Percentiles rank a stretch among this genome's conserved stretches.
Evolutionary conservation across 495 filamentous ascomycete genomes (phyloP).

Genomic region (Gamarada debralockiae): DNA sequence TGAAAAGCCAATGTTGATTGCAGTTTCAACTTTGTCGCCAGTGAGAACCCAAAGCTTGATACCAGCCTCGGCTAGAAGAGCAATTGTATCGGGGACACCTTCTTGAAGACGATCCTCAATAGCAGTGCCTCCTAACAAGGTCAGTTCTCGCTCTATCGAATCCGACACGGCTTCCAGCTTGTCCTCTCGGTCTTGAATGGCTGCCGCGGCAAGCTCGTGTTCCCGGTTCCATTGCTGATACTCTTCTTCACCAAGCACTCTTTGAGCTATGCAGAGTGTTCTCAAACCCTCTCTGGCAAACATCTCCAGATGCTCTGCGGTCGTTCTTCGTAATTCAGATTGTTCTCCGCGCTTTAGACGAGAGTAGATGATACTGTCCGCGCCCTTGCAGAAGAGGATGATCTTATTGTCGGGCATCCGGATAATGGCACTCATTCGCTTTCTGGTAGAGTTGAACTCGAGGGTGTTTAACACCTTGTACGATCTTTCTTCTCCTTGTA

Average conservation of each 20-base stretch:
- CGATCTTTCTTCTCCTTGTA: constrained; percentile 78
- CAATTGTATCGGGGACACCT: constrained; percentile 95
- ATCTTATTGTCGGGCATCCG: constrained; percentile 94
- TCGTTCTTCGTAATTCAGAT: constrained; percentile 71
- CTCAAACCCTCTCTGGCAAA: constrained; percentile 94
- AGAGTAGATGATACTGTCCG: constrained; percentile 96
- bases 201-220: constrained; percentile 81
- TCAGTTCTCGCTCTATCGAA: constrained; percentile 84
- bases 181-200: constrained; percentile 85
- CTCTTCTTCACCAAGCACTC: constrained; percentile 76
- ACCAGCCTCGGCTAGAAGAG: constrained; percentile 84
- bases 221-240: constrained; percentile 82
- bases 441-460: constrained; percentile 95
- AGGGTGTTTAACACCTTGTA: constrained; percentile 91
- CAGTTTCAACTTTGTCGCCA: constrained; percentile 98
- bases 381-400: constrained; percentile 94
- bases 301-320: constrained; percentile 92
- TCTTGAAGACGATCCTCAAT: constrained; percentile 98
- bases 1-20: constrained; percentile 99
- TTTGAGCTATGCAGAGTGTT: constrained; percentile 92
- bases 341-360: constrained; percentile 84
- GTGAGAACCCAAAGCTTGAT: constrained; percentile 99
- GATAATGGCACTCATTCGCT: constrained; percentile 97
- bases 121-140: constrained; percentile 89
- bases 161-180: constrained; percentile 90